Percentiles rank a stretch among this genome's conserved stretches.
phyloP scores from a whole-genome alignment of 1,284 basidiomycete genomes.

The Sanghuangporus sanghuang region DNA sequence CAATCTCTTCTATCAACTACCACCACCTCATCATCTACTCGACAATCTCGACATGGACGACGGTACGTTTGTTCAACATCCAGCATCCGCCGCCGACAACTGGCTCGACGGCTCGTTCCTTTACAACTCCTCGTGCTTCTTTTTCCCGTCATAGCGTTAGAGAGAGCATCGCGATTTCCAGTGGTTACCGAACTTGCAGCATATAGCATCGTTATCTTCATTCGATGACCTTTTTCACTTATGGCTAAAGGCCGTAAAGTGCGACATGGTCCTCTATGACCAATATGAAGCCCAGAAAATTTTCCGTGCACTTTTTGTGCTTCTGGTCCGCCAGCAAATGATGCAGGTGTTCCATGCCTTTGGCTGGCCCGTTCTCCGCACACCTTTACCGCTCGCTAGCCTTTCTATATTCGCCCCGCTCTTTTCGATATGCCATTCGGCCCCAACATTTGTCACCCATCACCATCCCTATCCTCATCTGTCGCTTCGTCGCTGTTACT shows the following conservation, averaged over 20 bases:
- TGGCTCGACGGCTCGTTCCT: constrained; percentile 7
- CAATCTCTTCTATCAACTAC: neutral
- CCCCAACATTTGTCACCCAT: neutral
- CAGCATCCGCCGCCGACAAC: constrained; percentile 9
- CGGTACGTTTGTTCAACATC: constrained; percentile 18
- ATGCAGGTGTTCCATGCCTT: neutral
- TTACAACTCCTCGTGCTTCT: neutral
- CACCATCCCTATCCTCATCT: neutral
- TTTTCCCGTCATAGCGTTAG: neutral
- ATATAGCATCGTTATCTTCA: neutral
- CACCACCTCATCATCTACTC: neutral
- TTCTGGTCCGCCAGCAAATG: neutral
- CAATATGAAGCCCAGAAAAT: neutral
- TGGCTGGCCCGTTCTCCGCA: neutral
- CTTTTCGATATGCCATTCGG: too few species aligned
- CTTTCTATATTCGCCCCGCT: too few species aligned
- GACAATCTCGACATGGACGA: constrained; percentile 12
- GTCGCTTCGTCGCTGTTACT: neutral
- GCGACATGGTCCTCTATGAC: neutral
- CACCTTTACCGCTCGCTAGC: too few species aligned
- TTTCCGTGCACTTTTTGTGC: neutral
- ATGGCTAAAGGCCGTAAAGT: constrained; percentile 8
- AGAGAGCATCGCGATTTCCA: neutral
- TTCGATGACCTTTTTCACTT: neutral
- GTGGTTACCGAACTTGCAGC: neutral